Base-by-base conservation (phyloP, 2,329 filamentous ascomycete species). In the Fonsecaea pugnacius region DNA sequence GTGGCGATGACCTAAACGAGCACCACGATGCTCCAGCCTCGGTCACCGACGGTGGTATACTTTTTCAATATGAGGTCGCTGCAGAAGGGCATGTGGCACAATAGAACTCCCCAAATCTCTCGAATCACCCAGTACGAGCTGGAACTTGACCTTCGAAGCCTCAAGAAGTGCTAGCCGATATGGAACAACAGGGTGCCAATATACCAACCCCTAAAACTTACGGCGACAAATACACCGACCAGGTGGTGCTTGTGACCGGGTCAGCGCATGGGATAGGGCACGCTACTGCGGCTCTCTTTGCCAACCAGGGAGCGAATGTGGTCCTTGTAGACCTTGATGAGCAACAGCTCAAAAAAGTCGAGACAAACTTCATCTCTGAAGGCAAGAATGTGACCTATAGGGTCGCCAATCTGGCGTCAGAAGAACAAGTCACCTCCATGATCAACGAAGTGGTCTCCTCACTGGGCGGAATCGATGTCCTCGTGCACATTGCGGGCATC, bases 241-340 rank as follows among this genome's bases (percentile, higher is more conserved):
- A 67, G 21, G 78, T 83, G 58, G 77, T 83, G 60, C 79, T 80
- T 60, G 70, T 85, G 33, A 83, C 82, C 3, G 83, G 83, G 21
- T 77, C 79, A 24, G 79, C 78, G 1, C 76, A 76, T 6, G 83
- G 83, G 18, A 85, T 85, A 55, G 83, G 82, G 21, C 76, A 81
- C 12, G 78, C 78, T 10, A 80, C 81, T 7, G 79, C 82, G 10
- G 74, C 77, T 21, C 75, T 80, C 16, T 76, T 84, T 2, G 76
- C 79, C 62, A 68, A 72, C 1, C 75, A 75, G 27, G 82, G 82
- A 27, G 82, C 81, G 2, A 73, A 65, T 3, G 68, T 85, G 4
- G 81, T 82, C 6, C 73, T 85, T 67, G 27, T 60, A 14, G 60
- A 67, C 36, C 73, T 84, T 54, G 75, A 79, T 51, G 64, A 72